Evolutionary conservation across 352 stramenopile species (phyloP), one percentile per base, ranked within the genome.

Genomic region (Phytophthora macrochlamydospora): DNA sequence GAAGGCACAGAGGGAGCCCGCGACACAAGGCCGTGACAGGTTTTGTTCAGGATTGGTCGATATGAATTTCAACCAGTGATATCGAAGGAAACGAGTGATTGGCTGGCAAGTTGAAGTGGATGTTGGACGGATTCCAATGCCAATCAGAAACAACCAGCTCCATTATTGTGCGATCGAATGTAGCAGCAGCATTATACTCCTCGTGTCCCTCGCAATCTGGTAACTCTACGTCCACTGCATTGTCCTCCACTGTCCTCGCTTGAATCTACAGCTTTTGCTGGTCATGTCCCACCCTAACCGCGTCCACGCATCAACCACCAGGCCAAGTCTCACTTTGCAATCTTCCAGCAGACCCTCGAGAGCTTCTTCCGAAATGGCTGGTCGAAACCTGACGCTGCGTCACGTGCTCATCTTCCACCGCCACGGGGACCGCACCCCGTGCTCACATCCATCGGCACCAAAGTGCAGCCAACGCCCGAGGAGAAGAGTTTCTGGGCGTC

Each of bases 391-490:
- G 31, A 51, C 59, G 62, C 62, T 78, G 46, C 59, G 57, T 35
- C 65, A 73, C 38, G 59, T 78, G 13, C 28, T 69, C 14, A 12
- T 78, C 14, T 59, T 72, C 40, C 65, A 75, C 32, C 69, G 69
- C 33, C 69, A 78, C 58, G 69, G 69, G 35, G 69, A 78, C 38
- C 65, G 69, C 9, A 65, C 69, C 18, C 69, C 69, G 51, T 74
- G 28, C 57, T 75, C 51, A 44, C 55, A 8, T 28, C 64, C 32
- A 44, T 55, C 31, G 67, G 67, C 24, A 59, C 52, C 45, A 70
- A 69, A 29, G 50, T 78, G 33, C 40, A 56, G 45, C 53, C 68
- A 14, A 52, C 54, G 12, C 51, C 65, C 2, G 56, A 59, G 44
- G 69, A 78, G 35, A 63, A 64, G 44, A 55, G 33, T 7, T 78